A percentile compares a stretch with the other conserved stretches of the same genome.
phyloP scores from a whole-genome alignment of 1,284 basidiomycete genomes.

The Gomphus bonarii region DNA sequence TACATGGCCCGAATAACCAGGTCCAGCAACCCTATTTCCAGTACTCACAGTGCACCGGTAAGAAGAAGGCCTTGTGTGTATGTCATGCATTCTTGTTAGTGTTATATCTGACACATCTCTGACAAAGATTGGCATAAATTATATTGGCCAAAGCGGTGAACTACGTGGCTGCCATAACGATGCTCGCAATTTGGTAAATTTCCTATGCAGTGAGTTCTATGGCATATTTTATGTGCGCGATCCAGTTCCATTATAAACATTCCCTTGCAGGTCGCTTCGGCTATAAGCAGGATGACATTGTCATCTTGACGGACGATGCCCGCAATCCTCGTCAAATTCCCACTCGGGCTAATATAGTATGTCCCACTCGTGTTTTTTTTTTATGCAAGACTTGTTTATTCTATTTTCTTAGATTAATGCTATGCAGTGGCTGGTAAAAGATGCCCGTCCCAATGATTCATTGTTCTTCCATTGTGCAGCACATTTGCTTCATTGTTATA shows the following conservation, averaged over 20 bases:
- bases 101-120: neutral
- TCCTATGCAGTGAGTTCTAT: slow-evolving; percentile 49
- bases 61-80: slow-evolving; percentile 72
- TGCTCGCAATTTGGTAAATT: slow-evolving; percentile 64
- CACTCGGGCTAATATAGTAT: slow-evolving; percentile 74
- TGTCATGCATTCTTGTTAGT: slow-evolving; percentile 17
- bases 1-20: slow-evolving; percentile 39
- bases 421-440: slow-evolving; percentile 85
- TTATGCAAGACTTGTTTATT: neutral
- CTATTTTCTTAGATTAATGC: slow-evolving; percentile 42
- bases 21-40: slow-evolving; percentile 58
- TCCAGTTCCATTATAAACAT: neutral
- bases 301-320: slow-evolving; percentile 76
- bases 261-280: slow-evolving; percentile 41
- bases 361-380: slow-evolving; percentile 16
- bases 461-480: slow-evolving; percentile 85
- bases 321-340: slow-evolving; percentile 54
- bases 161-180: slow-evolving; percentile 86
- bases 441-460: slow-evolving; percentile 74
- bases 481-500: neutral
- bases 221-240: neutral
- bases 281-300: slow-evolving; percentile 75
- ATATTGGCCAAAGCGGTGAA: slow-evolving; percentile 51
- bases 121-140: slow-evolving; percentile 77
- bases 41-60: slow-evolving; percentile 78